Base-by-base conservation (phyloP, 495 filamentous ascomycete species). In the Aspergillus nanangensis region DNA sequence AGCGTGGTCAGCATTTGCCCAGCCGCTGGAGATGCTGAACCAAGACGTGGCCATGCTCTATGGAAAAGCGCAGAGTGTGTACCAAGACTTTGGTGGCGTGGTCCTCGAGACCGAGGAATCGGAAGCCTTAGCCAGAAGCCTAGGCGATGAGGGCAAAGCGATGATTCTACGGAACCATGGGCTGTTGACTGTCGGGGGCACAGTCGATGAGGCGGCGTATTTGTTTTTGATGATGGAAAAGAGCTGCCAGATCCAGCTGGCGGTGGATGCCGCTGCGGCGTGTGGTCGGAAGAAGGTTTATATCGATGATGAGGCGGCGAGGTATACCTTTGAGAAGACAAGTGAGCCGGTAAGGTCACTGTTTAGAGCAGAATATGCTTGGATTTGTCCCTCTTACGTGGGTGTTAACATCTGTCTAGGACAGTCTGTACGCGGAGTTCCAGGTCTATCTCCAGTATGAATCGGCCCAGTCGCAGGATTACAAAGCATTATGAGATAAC, bases 91-190 rank as follows among this genome's bases (percentile, higher is more conserved):
- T 37, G 61, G 61, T 0, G 65, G 69, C 38, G 57, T 81, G 0
- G 78, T 80, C 15, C 53, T 84, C n/a, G n/a, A n/a, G n/a, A 75
- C 73, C 29, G 57, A 55, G 17, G 76, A 78, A 40, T 75, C 81
- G n/a, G n/a, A n/a, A n/a, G n/a, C n/a, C n/a, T n/a, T n/a, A 48
- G 81, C 76, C 0, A 56, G 65, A 38, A 54, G 73, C 14, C 81
- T 84, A 44, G 71, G 71, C 0, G 58, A 67, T 20, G 66, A 69
- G n/a, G 67, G 82, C 5, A 76, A 74, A 10, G 69, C 62, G 5
- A 27, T 48, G 4, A 76, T 83, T 11, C 51, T 83, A 18, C 77
- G 80, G 57, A 83, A 83, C 41, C 79, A 83, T 58, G 79, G 79
- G 0, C 56, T 83, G 4, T 59, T 83, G 11, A 82, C 79, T 13